These are phyloP conservation scores for Coleophoma eucalyptorum DNA, from an alignment of 2,329 filamentous ascomycete species.

Conservation along the genomic window DNA sequence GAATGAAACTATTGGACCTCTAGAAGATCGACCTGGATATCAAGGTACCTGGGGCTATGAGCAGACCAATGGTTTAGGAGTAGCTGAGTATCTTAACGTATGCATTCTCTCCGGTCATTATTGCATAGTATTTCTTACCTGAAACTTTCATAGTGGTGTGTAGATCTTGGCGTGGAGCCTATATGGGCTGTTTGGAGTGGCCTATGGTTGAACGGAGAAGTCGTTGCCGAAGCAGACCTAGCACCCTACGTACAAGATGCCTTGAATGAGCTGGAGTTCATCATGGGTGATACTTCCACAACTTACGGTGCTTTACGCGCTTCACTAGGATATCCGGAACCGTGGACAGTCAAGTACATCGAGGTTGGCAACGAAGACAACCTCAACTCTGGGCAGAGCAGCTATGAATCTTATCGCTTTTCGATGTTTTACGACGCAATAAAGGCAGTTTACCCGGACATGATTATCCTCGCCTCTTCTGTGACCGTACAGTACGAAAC, in stretches of 20 bases:
- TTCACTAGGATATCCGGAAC: conserved; percentile 43
- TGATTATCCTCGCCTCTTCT: conserved; percentile 36
- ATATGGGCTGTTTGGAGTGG: conserved; percentile 45
- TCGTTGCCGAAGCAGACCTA: conserved; percentile 37
- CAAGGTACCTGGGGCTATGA: conserved; percentile 38
- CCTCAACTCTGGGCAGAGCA: conserved; percentile 33
- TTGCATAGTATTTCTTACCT: background rate
- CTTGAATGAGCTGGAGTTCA: conserved; percentile 48
- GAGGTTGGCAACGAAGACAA: conserved; percentile 47
- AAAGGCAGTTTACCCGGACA: conserved; percentile 29
- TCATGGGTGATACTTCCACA: conserved; percentile 40
- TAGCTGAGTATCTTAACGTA: conserved; percentile 43
- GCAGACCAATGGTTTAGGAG: conserved; percentile 44
- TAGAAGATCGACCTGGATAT: conserved; percentile 28
- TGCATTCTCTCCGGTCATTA: background rate
- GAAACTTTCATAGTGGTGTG: conserved; percentile 32
- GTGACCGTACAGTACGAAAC: background rate
- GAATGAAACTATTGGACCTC: conserved; percentile 37
- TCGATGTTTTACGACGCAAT: conserved; percentile 44
- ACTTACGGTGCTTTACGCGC: conserved; percentile 43
- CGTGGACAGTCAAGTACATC: conserved; percentile 45
- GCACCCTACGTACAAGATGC: conserved; percentile 42
- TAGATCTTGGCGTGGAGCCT: conserved; percentile 41
- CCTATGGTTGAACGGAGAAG: conserved; percentile 34
- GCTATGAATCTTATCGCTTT: conserved; percentile 38